Evolutionary conservation across 805 yeast genomes (phyloP).

Genomic region (Pichia exigua): DNA sequence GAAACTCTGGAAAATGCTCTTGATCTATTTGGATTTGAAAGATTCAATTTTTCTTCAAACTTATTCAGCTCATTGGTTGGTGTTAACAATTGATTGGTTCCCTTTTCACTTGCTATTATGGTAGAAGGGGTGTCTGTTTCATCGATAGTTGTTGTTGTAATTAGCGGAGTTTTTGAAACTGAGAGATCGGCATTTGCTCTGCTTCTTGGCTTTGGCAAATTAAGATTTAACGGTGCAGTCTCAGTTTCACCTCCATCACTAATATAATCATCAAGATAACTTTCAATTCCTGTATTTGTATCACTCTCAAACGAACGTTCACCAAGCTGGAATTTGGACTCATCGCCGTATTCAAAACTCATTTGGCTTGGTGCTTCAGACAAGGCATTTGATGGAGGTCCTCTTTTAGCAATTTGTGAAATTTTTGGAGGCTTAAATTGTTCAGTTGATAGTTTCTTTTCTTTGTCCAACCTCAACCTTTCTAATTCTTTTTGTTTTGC

Average conservation of each 20-base stretch:
- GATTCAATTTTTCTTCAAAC: conserved; percentile 3
- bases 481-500: conserved; percentile 3
- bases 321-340: not conserved
- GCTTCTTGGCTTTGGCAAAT: conserved; percentile 3
- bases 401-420: not conserved
- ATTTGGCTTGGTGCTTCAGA: conserved; percentile 6
- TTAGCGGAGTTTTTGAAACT: not conserved
- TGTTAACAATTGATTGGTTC: not conserved
- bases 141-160: conserved; percentile 1
- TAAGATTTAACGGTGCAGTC: conserved; percentile 6
- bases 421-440: not conserved
- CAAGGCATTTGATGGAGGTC: conserved; percentile 4
- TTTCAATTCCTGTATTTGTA: not conserved
- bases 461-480: not conserved
- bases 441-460: not conserved
- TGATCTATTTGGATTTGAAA: conserved; percentile 16
- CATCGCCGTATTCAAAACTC: conserved; percentile 11
- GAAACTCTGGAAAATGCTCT: conserved; percentile 26
- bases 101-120: not conserved
- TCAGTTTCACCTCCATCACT: conserved; percentile 5
- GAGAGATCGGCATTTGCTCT: not conserved
- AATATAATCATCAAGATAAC: conserved; percentile 2
- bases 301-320: conserved; percentile 5
- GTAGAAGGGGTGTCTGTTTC: not conserved
- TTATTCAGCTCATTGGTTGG: conserved; percentile 4